Evolutionary conservation across 2,329 filamentous ascomycete species (phyloP), one percentile per base, ranked within the genome.

Genomic region (Fusarium illudens): DNA sequence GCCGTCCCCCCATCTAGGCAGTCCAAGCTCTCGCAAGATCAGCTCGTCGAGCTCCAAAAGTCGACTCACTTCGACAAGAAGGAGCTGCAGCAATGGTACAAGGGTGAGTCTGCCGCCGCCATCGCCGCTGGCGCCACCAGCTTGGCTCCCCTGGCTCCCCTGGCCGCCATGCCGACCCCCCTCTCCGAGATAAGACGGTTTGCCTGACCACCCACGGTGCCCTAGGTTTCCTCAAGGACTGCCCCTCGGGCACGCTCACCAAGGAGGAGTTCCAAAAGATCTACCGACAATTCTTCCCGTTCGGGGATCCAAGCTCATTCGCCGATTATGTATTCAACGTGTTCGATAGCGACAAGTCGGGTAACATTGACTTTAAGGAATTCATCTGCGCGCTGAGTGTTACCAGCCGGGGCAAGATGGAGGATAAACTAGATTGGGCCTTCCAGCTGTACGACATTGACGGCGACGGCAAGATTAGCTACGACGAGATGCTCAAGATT

Each of bases 251-350:
- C 79, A 97, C 94, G 85, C 91, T 99, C 79, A 96, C 93, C 76
- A 99, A 98, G 83, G 92, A 97, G 77, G 96, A 99, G 81, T 99
- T 99, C 80, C 96, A 98, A 82, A 98, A 98, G 84, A 99, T 99
- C 76, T 99, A 99, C 83, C 93, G 96, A 75, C 96, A 98, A 81
- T 99, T 99, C 87, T 99, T 99, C 81, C 96, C 96, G 13, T 98
- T 98, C 76, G 96, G 96, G 72, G 96, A 99, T 79, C 96, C 96
- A 4, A 97, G 93, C 25, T 96, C 93, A 3, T 99, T 99, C 79
- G 96, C 96, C 78, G 95, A 98, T 82, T 98, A 98, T 79, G 96
- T 99, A 66, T 99, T 99, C 84, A 97, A 97, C 75, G 96, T 99
- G 36, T 99, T 99, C 80, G 96, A 99, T 80, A 92, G 93, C 77